These are phyloP conservation scores for Myriosclerotinia curreyana DNA, from an alignment of 2,329 filamentous ascomycete species.

Conservation along the genomic window DNA sequence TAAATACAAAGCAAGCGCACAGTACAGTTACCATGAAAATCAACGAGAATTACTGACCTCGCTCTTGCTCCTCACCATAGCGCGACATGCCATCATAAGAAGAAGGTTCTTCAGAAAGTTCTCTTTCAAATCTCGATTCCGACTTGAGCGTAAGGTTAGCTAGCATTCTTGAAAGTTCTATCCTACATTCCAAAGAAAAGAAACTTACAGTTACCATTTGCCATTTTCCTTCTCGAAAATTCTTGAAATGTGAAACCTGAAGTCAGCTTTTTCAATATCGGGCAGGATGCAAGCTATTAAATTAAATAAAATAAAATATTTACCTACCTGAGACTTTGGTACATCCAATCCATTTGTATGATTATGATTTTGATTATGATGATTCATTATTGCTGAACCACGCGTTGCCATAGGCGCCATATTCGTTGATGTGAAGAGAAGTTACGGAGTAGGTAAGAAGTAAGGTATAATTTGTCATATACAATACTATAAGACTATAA, in stretches of 20 bases:
- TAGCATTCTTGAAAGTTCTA: constrained; percentile 3
- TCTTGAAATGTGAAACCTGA: constrained; percentile 27
- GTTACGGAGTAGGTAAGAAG: no score
- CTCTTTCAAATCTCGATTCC: constrained; percentile 35
- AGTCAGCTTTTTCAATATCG: constrained; percentile 26
- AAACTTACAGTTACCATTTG: constrained; percentile 35
- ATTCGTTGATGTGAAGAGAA: no score
- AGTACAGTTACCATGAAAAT: not conserved
- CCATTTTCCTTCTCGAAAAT: constrained; percentile 38
- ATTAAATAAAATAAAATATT: no score
- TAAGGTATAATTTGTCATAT: no score
- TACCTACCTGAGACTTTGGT: constrained; percentile 28
- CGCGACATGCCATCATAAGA: constrained; percentile 38
- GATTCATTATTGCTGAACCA: constrained; percentile 29
- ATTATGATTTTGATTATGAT: no score
- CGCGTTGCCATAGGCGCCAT: constrained; percentile 39
- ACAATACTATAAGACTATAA: no score
- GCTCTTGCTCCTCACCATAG: constrained; percentile 32
- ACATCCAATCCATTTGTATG: constrained; percentile 26
- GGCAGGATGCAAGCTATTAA: not conserved
- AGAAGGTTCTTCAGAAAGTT: constrained; percentile 36
- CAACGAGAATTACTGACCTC: constrained; percentile 31
- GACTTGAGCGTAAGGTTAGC: constrained; percentile 27
- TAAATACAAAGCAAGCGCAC: not conserved
- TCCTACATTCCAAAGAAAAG: not conserved